Conservation (phyloP, 805 yeast genomes). For the Hagleromyces aurorensis region DNA sequence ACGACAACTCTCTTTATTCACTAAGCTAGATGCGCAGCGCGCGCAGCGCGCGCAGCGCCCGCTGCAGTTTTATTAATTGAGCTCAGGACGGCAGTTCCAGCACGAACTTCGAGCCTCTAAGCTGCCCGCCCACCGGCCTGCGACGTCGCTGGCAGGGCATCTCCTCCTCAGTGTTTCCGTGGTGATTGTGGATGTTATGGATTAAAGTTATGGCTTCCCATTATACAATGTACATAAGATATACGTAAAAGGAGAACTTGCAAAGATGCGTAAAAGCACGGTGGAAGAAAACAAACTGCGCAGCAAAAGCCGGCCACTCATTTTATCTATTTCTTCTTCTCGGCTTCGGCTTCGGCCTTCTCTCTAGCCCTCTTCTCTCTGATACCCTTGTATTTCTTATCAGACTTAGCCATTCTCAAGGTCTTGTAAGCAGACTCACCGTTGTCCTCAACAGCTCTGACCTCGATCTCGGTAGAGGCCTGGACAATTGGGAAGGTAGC, state of each 20-base stretch:
- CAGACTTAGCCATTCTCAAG: constrained; percentile 91
- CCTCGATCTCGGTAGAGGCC: constrained; percentile 59
- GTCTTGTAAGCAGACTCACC: constrained; percentile 85
- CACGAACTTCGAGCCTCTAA: no score
- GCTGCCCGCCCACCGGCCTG: no score
- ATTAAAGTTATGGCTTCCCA: constrained; percentile 30
- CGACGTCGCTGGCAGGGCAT: no score
- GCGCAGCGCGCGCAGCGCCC: constrained; percentile 1
- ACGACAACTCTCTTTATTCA: background rate
- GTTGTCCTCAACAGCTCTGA: constrained; percentile 82
- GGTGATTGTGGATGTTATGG: no score
- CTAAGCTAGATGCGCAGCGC: constrained; percentile 1
- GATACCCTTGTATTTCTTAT: constrained; percentile 88
- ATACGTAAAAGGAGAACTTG: constrained; percentile 17
- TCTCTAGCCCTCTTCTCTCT: constrained; percentile 97
- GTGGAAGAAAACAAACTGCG: constrained; percentile 5
- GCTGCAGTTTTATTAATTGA: no score
- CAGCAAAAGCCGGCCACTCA: constrained; percentile 4
- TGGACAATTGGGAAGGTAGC: constrained; percentile 89
- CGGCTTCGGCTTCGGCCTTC: constrained; percentile 98
- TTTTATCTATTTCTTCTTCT: constrained; percentile 82
- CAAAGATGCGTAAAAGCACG: no score
- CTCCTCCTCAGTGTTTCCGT: no score
- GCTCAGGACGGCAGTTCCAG: no score
- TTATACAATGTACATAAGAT: constrained; percentile 28